A percentile compares a stretch with the other conserved stretches of the same genome.
phyloP scores from a whole-genome alignment of 2,329 filamentous ascomycete genomes.

The Basipetospora chlamydospora region DNA sequence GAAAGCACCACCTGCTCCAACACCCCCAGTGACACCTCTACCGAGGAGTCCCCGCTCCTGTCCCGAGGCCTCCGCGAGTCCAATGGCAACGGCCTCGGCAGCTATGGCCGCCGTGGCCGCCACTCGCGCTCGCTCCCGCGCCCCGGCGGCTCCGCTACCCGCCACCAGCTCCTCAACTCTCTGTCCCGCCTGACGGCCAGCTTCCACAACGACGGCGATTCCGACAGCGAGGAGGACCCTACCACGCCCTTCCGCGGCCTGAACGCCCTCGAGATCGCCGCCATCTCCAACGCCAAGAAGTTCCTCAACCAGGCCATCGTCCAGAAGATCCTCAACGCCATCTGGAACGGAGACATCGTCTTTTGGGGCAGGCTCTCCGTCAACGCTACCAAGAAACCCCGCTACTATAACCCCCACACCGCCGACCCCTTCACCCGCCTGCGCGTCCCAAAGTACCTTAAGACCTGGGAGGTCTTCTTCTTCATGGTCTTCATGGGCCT shows the following conservation, averaged over 20 bases:
- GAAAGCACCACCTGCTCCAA: slow-evolving; percentile 4
- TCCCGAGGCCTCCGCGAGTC: slow-evolving; percentile 14
- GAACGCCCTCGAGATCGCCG: slow-evolving; percentile 78
- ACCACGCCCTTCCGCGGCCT: slow-evolving; percentile 62
- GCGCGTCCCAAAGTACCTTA: slow-evolving; percentile 73
- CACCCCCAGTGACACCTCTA: neutral
- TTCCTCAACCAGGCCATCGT: slow-evolving; percentile 70
- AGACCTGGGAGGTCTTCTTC: slow-evolving; percentile 71
- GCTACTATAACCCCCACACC: slow-evolving; percentile 54
- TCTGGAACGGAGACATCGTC: slow-evolving; percentile 76
- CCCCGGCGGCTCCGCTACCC: slow-evolving; percentile 25
- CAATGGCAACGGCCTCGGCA: too few relatives aligned
- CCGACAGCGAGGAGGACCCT: slow-evolving; percentile 39
- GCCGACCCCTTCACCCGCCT: slow-evolving; percentile 60
- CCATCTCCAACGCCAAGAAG: slow-evolving; percentile 67
- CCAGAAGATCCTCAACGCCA: slow-evolving; percentile 69
- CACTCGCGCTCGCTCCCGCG: slow-evolving; percentile 6
- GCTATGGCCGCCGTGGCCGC: slow-evolving; percentile 11
- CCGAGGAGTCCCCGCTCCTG: slow-evolving; percentile 32
- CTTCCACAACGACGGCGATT: slow-evolving; percentile 22
- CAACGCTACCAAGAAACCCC: slow-evolving; percentile 58
- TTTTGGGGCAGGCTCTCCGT: slow-evolving; percentile 74
- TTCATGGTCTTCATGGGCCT: slow-evolving; percentile 62
- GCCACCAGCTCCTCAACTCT: slow-evolving; percentile 35
- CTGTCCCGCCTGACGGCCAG: slow-evolving; percentile 40